Evolutionary conservation across 1,284 basidiomycete genomes (phyloP).

Genomic region (Microbotryum scabiosae): DNA sequence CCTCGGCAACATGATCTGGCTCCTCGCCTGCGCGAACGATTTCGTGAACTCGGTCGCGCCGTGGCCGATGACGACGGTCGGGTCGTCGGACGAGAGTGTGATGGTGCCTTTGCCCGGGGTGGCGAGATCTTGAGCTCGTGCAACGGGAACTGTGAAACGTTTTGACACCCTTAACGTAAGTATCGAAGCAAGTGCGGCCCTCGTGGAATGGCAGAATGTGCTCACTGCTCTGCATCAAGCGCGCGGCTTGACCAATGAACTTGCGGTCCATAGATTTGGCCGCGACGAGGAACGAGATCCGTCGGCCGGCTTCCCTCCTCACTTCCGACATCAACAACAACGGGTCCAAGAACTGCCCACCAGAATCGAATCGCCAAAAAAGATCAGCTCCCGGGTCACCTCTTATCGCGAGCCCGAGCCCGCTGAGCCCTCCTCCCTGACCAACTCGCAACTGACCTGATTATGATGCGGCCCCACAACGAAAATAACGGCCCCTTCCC

Average conservation of each 20-base stretch:
- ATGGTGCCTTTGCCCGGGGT: slow-evolving; percentile 69
- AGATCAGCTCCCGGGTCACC: neutral
- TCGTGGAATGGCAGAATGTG: slow-evolving; percentile 23
- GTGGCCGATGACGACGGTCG: slow-evolving; percentile 62
- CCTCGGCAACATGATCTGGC: slow-evolving; percentile 85
- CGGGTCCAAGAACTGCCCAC: slow-evolving; percentile 81
- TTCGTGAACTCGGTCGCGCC: slow-evolving; percentile 63
- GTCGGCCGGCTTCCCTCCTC: slow-evolving; percentile 65
- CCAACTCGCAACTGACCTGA: slow-evolving; percentile 52
- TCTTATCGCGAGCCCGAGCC: neutral
- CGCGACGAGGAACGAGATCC: slow-evolving; percentile 85
- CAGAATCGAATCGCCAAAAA: too few relatives aligned
- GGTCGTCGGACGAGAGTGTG: slow-evolving; percentile 65
- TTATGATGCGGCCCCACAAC: slow-evolving; percentile 96
- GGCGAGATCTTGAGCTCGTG: slow-evolving; percentile 81
- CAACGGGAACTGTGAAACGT: slow-evolving; percentile 66
- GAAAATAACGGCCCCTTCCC: slow-evolving; percentile 86
- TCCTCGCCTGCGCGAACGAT: slow-evolving; percentile 62
- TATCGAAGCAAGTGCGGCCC: neutral
- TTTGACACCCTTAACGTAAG: too few relatives aligned
- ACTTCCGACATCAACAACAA: slow-evolving; percentile 82
- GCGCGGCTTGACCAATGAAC: slow-evolving; percentile 72
- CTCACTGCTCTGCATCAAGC: slow-evolving; percentile 85
- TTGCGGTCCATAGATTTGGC: slow-evolving; percentile 79
- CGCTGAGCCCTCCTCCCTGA: too few relatives aligned